phyloP scores from a whole-genome alignment of 169 alveolate species.

The Plasmodium adleri region DNA sequence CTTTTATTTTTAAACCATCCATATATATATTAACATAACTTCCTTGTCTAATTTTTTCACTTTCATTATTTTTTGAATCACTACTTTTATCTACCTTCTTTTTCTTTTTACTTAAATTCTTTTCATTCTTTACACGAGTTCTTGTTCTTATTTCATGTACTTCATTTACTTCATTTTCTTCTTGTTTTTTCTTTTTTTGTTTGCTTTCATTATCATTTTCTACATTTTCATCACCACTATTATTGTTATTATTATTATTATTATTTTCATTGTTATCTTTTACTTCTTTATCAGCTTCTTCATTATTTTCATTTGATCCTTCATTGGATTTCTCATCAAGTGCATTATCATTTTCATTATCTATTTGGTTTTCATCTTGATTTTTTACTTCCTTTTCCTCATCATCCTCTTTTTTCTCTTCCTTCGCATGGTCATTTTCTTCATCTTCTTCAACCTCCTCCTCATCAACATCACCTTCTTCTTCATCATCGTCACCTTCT shows the following conservation, averaged over 20 bases:
- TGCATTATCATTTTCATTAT: not conserved
- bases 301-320: not conserved
- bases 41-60: slow-evolving; percentile 50
- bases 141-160: slow-evolving; percentile 25
- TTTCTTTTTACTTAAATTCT: slow-evolving; percentile 25
- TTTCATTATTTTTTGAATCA: slow-evolving; percentile 35
- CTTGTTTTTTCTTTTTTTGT: not conserved
- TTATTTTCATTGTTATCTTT: slow-evolving; percentile 10
- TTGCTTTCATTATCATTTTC: not conserved
- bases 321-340: slow-evolving; percentile 6
- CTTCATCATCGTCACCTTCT: slow-evolving; percentile 8
- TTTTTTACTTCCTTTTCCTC: not conserved
- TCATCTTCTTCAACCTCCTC: not conserved
- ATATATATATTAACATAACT: slow-evolving; percentile 66
- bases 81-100: not conserved
- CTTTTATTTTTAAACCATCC: slow-evolving; percentile 71
- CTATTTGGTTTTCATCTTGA: not conserved
- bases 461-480: slow-evolving; percentile 6
- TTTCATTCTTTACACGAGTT: slow-evolving; percentile 35
- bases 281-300: slow-evolving; percentile 5
- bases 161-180: slow-evolving; percentile 5
- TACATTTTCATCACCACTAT: not conserved
- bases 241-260: slow-evolving; percentile 15
- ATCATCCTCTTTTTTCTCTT: slow-evolving; percentile 10
- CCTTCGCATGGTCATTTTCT: not conserved